Evolutionary conservation across 1,284 basidiomycete genomes (phyloP), one percentile per base, ranked within the genome.

Genomic region (Cutaneotrichosporon sp.): DNA sequence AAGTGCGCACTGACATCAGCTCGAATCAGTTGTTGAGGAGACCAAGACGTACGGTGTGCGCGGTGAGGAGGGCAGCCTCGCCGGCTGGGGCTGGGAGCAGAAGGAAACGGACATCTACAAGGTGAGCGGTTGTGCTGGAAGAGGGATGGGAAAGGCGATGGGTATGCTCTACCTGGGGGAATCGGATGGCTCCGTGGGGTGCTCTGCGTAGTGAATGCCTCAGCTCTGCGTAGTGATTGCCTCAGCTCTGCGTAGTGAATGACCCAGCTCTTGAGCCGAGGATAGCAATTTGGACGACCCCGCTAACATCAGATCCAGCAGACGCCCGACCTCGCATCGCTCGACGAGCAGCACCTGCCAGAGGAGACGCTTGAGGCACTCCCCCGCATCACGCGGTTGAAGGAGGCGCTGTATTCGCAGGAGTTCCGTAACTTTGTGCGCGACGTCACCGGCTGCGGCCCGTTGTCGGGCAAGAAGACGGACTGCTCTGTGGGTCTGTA

Each of bases 61-160:
- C 46, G 77, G 78, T 2, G 77, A 78, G 65, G 76, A 79, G 58
- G 76, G 73, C 21, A 73, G 74, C 57, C 67, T 80, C n/a, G 77
- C 72, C 18, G 80, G 79, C 31, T 81, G 80, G 74, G 90, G 87
- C 72, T 98, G 97, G 80, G 89, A 92, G 8, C 90, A 94, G 81
- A 99, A 97, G 83, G 92, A 98, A 84, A 99, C 96, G 7, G 96
- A 99, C 76, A 99, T 99, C 71, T 99, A 98, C 87, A 96, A 94
- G 86, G 92, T 90, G 66, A 63, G 83, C 66, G 22, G 46, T 50
- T 13, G 18, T 13, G 30, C 16, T 9, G 3, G 14, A 16, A 5
- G 18, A 13, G 21, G 36, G 55, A 38, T 26, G 30, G 14, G 14
- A 5, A 16, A 40, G 38, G 11, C 26, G 26, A 26, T 26, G 38